Percentiles rank a stretch among this genome's conserved stretches.
Conservation (phyloP, 345 rosid species). For the Eucalyptus regnans region DNA sequence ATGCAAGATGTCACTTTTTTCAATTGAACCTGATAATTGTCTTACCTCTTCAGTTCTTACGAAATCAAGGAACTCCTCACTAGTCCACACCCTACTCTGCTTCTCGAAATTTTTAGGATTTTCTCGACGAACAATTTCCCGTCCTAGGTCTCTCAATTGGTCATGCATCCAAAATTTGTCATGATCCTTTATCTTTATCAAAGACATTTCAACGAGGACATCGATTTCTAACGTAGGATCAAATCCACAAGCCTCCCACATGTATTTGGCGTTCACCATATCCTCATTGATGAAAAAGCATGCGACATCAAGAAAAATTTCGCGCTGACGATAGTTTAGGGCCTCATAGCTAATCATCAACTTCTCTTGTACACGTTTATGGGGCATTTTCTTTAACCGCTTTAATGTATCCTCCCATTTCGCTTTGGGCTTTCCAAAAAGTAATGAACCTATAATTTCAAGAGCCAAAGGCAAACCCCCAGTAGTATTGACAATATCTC, state of each 20-base stretch:
- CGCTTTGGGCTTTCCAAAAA: accelerated
- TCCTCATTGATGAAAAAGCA: too few species aligned
- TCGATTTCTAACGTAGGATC: too few species aligned
- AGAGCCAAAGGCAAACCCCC: too few species aligned
- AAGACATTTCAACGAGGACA: accelerated
- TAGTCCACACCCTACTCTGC: neutral
- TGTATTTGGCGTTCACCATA: accelerated
- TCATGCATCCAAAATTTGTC: too few species aligned
- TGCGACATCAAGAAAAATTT: too few species aligned
- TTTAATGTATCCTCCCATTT: too few species aligned
- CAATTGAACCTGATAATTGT: neutral
- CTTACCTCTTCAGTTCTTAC: neutral
- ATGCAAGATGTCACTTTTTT: accelerated
- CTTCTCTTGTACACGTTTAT: too few species aligned
- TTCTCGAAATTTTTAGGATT: neutral
- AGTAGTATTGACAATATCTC: too few species aligned
- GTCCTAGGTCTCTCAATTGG: accelerated
- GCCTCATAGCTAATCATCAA: too few species aligned
- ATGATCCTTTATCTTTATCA: too few species aligned
- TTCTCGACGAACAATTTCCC: accelerated
- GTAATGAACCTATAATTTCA: too few species aligned
- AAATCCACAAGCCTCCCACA: too few species aligned
- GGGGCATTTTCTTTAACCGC: accelerated
- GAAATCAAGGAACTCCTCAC: neutral
- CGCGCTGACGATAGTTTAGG: accelerated